Evolutionary conservation across 768 basidiomycete genomes (phyloP).

Genomic region (Boletus reticuloceps): DNA sequence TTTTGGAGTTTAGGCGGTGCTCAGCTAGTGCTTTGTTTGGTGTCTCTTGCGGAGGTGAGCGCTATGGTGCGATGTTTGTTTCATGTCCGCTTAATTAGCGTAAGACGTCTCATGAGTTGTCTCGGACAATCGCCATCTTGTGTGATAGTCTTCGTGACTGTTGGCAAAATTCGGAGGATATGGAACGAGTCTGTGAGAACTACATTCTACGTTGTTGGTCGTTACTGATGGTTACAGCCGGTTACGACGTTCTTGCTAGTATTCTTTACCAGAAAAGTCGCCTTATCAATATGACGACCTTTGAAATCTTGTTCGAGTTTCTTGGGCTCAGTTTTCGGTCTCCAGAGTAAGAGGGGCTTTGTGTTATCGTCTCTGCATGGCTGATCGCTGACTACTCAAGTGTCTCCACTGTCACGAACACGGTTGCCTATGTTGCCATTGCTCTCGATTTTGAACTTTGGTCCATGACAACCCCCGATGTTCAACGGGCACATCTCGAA

Average conservation of each 20-base stretch:
- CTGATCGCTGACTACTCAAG: constrained; percentile 37
- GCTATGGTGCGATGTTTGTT: neutral
- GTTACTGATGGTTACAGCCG: constrained; percentile 47
- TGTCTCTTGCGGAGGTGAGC: constrained; percentile 72
- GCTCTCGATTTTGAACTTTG: constrained; percentile 92
- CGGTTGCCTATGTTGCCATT: constrained; percentile 76
- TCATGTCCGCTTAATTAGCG: neutral
- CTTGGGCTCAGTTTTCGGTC: constrained; percentile 80
- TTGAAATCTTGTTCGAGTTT: constrained; percentile 83
- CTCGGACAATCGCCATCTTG: constrained; percentile 66
- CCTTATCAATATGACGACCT: constrained; percentile 75
- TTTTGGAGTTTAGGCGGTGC: constrained; percentile 85
- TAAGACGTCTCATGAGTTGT: constrained; percentile 76
- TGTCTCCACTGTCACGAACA: constrained; percentile 78
- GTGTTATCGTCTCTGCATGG: neutral
- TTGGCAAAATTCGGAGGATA: constrained; percentile 95
- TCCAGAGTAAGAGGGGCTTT: constrained; percentile 59
- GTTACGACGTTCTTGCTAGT: constrained; percentile 82
- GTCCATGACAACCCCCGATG: constrained; percentile 65
- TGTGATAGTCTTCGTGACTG: constrained; percentile 76
- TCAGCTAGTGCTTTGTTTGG: constrained; percentile 64
- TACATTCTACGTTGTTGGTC: neutral
- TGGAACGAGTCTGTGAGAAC: constrained; percentile 78
- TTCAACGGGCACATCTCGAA: constrained; percentile 77
- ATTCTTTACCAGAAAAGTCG: constrained; percentile 69